Percentiles rank a stretch among this genome's conserved stretches.
Conservation (phyloP, 441 rosid genomes). For the Populus hybrid region DNA sequence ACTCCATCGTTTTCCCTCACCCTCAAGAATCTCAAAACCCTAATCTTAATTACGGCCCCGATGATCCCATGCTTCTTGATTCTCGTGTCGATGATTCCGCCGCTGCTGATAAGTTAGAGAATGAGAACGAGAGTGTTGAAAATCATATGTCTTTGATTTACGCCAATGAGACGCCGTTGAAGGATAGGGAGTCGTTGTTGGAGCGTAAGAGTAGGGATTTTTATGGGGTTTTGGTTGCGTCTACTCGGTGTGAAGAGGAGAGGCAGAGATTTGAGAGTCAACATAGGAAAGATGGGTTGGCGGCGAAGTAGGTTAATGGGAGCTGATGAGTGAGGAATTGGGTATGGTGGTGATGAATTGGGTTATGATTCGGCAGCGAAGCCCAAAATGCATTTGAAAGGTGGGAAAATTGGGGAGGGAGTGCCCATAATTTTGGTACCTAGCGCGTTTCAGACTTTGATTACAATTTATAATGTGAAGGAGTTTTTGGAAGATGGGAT, state of each 20-base stretch:
- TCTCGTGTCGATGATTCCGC: not conserved
- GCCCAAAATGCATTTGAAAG: conserved; percentile 65
- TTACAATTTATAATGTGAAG: conserved; percentile 87
- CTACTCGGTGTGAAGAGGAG: conserved; percentile 83
- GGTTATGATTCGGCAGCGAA: conserved; percentile 52
- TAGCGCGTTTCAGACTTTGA: conserved; percentile 87
- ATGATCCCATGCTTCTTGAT: conserved; percentile 21
- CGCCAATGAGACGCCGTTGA: conserved; percentile 67
- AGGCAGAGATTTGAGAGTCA: conserved; percentile 82
- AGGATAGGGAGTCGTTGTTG: conserved; percentile 65
- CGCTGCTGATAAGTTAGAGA: not conserved
- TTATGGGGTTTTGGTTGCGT: conserved; percentile 60
- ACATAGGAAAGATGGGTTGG: conserved; percentile 91
- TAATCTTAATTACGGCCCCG: conserved; percentile 38
- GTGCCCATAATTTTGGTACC: conserved; percentile 91
- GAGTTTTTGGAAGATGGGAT: conserved; percentile 93
- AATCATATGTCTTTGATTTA: conserved; percentile 47
- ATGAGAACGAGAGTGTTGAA: conserved; percentile 19
- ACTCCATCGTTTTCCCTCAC: conserved; percentile 62
- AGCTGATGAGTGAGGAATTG: conserved; percentile 68
- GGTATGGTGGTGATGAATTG: conserved; percentile 58
- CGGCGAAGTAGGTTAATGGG: conserved; percentile 84
- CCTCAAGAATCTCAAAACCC: conserved; percentile 36
- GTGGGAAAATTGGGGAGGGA: conserved; percentile 85
- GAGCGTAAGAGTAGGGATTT: conserved; percentile 76